Percentiles rank a stretch among this genome's conserved stretches.
These are phyloP conservation scores for Discostella pseudostelligera DNA, from an alignment of 108 stramenopile species.

Conservation along the genomic window DNA sequence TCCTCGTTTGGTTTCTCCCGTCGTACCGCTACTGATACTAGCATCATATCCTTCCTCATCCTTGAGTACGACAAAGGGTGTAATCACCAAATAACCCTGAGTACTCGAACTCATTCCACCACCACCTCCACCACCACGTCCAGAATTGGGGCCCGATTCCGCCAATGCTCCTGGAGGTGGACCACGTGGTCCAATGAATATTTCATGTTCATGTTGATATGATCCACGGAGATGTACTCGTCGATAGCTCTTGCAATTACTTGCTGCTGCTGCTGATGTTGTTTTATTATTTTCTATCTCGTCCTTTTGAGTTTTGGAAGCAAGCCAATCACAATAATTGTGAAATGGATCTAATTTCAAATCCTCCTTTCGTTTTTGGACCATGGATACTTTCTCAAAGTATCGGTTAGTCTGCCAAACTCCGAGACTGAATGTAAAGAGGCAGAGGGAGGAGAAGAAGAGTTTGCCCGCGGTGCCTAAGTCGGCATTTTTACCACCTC, in stretches of 20 bases:
- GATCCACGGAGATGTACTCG: constrained; percentile 47
- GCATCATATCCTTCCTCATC: constrained; percentile 6
- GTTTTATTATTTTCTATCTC: background rate
- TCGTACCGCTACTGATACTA: background rate
- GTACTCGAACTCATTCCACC: constrained; percentile 63
- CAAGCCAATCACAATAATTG: constrained; percentile 3
- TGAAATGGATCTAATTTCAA: constrained; percentile 51
- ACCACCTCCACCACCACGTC: constrained; percentile 51
- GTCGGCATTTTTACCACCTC: background rate
- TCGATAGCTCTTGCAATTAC: constrained; percentile 45
- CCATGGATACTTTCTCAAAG: constrained; percentile 65
- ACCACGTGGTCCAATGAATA: constrained; percentile 82
- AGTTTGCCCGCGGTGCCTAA: constrained; percentile 43
- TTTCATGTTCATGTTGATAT: constrained; percentile 62
- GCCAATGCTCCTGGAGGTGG: constrained; percentile 72
- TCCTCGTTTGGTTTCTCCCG: too few relatives aligned
- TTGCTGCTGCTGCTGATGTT: background rate
- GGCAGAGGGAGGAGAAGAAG: constrained; percentile 79
- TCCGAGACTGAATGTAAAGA: constrained; percentile 78
- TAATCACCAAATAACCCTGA: constrained; percentile 74
- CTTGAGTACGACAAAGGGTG: constrained; percentile 58
- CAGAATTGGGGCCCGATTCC: constrained; percentile 41
- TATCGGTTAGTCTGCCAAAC: constrained; percentile 81
- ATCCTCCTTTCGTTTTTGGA: constrained; percentile 57
- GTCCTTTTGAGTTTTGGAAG: background rate